Conservation (phyloP, 805 yeast genomes). For the Cephaloascus fragrans region DNA sequence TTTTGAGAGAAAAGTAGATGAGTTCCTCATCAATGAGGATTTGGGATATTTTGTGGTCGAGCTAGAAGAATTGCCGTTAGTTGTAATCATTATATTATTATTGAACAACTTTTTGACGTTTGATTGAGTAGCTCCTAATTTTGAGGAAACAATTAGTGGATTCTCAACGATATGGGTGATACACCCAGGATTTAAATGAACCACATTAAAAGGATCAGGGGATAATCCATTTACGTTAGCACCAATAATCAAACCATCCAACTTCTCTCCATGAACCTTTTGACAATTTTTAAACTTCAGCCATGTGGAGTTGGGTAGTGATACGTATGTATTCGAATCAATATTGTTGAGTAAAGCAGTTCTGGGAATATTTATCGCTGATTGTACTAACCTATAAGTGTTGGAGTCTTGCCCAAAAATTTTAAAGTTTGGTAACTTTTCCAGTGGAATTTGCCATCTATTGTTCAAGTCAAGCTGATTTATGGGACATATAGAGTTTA, state of each 20-base stretch:
- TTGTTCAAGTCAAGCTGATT: too few relatives aligned
- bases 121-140: too few relatives aligned
- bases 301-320: constrained; percentile 40
- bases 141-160: too few relatives aligned
- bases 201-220: constrained; percentile 43
- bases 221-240: constrained; percentile 42
- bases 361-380: constrained; percentile 20
- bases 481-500: too few relatives aligned
- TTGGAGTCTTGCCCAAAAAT: too few relatives aligned
- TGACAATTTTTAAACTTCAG: constrained; percentile 26
- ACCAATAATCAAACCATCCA: constrained; percentile 37
- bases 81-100: constrained; percentile 2
- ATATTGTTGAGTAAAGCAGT: constrained; percentile 23
- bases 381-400: constrained; percentile 15
- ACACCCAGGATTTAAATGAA: constrained; percentile 49
- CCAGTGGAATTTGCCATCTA: too few relatives aligned
- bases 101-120: constrained; percentile 1
- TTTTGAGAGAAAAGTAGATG: constrained; percentile 22
- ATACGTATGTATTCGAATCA: constrained; percentile 44
- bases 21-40: constrained; percentile 15
- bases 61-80: constrained; percentile 6
- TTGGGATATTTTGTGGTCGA: constrained; percentile 19
- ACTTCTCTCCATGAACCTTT: constrained; percentile 22
- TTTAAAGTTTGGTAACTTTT: too few relatives aligned
- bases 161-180: too few relatives aligned